Base-by-base conservation (phyloP, 345 rosid species). In the Streptanthus diversifolius region DNA sequence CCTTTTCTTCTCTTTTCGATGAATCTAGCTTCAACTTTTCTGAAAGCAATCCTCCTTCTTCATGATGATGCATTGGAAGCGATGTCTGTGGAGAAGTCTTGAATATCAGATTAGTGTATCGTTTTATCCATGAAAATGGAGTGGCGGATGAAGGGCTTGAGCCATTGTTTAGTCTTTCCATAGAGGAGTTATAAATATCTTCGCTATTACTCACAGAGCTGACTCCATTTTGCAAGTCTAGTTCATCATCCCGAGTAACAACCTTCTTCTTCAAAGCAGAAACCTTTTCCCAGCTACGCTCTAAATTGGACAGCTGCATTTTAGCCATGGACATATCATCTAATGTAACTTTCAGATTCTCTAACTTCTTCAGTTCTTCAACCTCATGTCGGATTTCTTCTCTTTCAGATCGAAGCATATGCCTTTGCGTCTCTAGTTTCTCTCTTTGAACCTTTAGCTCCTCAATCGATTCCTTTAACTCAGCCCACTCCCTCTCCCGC, bases 391-490 rank as follows among this genome's bases (percentile, higher is more conserved):
- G 81, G 73, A 93, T 83, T 67, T 81, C 92, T 70, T 87, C 85
- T 78, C 92, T 84, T 80, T 93, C 98, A 21, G 83, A 84, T 81
- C 76, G 85, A 75, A 91, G 79, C 45, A 88, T 44, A 77, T 89
- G 90, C 75, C 98, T 88, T 77, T 91, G 98, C 78, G 75, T 78
- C 77, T 90, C 85, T 55, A 93, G 74, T 81, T 91, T 93, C 66
- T 83, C 84, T 19, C 93, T 83, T 74, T 91, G 98, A 63, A 78
- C 69, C 79, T 80, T 85, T 56, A 93, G 89, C 73, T 89, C 98
- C 78, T 89, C 95, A 58, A 93, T 73, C 5, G 89, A 88, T 53
- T 80, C 80, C 68, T 80, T 88, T 59, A 93, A 80, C 72, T 85
- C 91, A 3, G 80, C 83, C 97, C 96, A 89, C 70, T 93, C 98